Conservation (phyloP, 176 grass and related monocot genomes). For the Rhynchospora breviuscula region DNA sequence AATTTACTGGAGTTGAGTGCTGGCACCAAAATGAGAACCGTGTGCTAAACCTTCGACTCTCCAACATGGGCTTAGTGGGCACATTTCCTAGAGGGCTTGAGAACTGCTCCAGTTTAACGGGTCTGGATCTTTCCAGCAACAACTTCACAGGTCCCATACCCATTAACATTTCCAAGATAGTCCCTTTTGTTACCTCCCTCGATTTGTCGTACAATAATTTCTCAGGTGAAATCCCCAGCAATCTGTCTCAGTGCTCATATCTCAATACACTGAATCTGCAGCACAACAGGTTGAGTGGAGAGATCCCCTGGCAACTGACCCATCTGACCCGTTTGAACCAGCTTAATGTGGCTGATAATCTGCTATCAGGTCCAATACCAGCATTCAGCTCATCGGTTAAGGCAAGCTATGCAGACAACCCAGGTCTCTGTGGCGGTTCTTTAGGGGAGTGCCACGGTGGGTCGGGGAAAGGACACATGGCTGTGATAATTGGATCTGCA, state of each 20-base stretch:
- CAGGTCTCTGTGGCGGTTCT: conserved; percentile 56
- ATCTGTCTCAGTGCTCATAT: conserved; percentile 56
- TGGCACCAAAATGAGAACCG: conserved; percentile 92
- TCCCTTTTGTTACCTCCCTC: conserved; percentile 60
- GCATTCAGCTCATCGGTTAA: conserved; percentile 20
- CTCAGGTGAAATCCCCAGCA: conserved; percentile 67
- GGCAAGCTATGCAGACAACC: conserved; percentile 44
- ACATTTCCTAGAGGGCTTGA: conserved; percentile 64
- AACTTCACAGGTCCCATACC: conserved; percentile 62
- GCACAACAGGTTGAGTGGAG: conserved; percentile 64
- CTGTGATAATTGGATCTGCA: conserved; percentile 75
- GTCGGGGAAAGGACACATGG: conserved; percentile 31
- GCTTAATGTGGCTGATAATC: conserved; percentile 71
- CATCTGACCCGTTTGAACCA: conserved; percentile 35
- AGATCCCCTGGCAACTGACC: conserved; percentile 58
- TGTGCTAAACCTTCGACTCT: conserved; percentile 58
- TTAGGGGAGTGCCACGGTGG: conserved; percentile 31
- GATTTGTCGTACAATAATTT: conserved; percentile 91
- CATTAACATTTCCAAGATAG: conserved; percentile 41
- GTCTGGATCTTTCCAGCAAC: conserved; percentile 82
- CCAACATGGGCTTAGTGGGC: conserved; percentile 75
- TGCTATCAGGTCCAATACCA: conserved; percentile 56
- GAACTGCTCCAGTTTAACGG: conserved; percentile 84
- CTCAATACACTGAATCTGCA: conserved; percentile 65
- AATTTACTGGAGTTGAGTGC: conserved; percentile 75